Percentiles rank a stretch among this genome's conserved stretches.
phyloP scores from a whole-genome alignment of 345 rosid species.

The Fremontodendron californicum region DNA sequence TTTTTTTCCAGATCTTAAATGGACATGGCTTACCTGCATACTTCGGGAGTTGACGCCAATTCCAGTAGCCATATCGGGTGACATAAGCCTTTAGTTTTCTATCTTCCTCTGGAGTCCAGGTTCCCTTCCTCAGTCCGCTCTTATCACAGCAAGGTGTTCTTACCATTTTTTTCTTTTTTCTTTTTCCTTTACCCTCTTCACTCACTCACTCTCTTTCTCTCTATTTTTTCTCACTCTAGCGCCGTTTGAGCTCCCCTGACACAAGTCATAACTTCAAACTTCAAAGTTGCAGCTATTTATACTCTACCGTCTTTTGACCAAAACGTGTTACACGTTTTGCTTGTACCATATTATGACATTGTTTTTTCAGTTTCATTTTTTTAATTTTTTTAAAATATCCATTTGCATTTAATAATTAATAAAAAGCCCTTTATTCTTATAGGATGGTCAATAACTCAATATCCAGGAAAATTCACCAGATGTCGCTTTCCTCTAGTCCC shows the following conservation, averaged over 20 bases:
- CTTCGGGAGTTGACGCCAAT: conserved; percentile 63
- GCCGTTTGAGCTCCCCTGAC: background rate
- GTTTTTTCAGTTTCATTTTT: background rate
- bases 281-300: conserved; percentile 15
- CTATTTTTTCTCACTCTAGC: background rate
- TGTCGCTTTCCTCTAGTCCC: background rate
- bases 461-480: conserved; percentile 11
- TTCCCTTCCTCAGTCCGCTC: conserved; percentile 48
- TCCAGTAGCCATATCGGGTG: conserved; percentile 48
- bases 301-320: background rate
- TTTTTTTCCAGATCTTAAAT: background rate
- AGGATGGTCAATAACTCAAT: background rate
- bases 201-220: background rate
- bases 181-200: background rate
- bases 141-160: conserved; percentile 48
- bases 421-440: background rate
- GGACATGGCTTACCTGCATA: conserved; percentile 39
- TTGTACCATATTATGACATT: background rate
- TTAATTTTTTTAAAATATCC: background rate
- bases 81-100: conserved; percentile 44
- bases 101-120: conserved; percentile 65
- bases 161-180: too few relatives aligned
- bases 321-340: conserved; percentile 27
- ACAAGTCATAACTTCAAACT: background rate
- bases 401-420: background rate